Percentiles rank a stretch among this genome's conserved stretches.
phyloP scores from a whole-genome alignment of 768 basidiomycete species.

The Mycena albidolilacea region DNA sequence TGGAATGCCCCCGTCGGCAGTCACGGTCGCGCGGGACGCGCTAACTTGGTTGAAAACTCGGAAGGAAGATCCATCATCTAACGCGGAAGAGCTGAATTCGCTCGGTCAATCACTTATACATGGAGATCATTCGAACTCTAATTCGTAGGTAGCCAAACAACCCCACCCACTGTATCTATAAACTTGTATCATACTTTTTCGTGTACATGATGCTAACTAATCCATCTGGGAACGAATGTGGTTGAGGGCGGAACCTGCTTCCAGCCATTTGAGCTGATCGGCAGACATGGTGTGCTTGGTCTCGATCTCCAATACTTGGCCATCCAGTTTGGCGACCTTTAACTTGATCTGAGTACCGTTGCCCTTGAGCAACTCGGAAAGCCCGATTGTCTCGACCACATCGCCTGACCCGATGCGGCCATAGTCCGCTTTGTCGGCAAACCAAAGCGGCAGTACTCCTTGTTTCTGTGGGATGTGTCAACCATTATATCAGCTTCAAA shows the following conservation, averaged over 20 bases:
- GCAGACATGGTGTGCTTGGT: conserved; percentile 91
- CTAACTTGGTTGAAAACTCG: conserved; percentile 56
- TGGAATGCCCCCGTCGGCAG: conserved; percentile 78
- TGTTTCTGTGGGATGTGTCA: conserved; percentile 80
- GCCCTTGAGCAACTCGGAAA: conserved; percentile 74
- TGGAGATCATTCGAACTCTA: neutral
- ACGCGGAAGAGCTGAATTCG: conserved; percentile 47
- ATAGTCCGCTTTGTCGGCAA: conserved; percentile 90
- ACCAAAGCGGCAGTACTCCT: conserved; percentile 97
- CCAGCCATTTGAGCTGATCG: conserved; percentile 94
- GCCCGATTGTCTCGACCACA: conserved; percentile 85
- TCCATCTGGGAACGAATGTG: conserved; percentile 78
- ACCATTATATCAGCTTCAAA: neutral
- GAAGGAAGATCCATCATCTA: conserved; percentile 34
- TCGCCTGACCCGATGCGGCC: conserved; percentile 87
- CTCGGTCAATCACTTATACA: conserved; percentile 48
- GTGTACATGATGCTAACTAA: conserved; percentile 38
- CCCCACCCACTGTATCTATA: neutral
- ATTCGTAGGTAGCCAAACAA: neutral
- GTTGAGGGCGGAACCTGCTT: conserved; percentile 92
- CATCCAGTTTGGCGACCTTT: conserved; percentile 76
- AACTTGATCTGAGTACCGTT: conserved; percentile 65
- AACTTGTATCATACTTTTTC: conserved; percentile 32
- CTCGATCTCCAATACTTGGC: conserved; percentile 74
- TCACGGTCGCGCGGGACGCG: conserved; percentile 73